These are phyloP conservation scores for Bocquillonia castaneifolia DNA, from an alignment of 441 rosid species.

Conservation along the genomic window DNA sequence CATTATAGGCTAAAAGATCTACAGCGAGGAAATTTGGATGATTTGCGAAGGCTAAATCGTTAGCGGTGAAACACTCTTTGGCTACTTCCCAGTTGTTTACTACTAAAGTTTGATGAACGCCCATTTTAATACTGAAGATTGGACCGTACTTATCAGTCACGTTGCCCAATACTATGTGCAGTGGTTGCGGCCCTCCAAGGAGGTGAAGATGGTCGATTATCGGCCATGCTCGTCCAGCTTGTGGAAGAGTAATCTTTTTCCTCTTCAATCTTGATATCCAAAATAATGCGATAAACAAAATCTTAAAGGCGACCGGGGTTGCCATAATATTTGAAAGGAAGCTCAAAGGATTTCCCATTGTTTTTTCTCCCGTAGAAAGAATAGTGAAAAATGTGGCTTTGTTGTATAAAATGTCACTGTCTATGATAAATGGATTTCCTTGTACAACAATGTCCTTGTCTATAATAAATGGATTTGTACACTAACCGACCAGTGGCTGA, in stretches of 20 bases:
- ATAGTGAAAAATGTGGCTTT: no score
- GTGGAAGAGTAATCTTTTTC: background rate
- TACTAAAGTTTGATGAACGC: constrained; percentile 31
- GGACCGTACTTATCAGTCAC: constrained; percentile 44
- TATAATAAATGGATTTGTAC: no score
- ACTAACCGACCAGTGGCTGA: no score
- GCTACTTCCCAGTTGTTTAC: constrained; percentile 36
- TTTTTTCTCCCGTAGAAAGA: no score
- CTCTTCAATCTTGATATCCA: background rate
- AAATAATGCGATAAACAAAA: background rate
- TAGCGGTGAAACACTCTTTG: constrained; percentile 36
- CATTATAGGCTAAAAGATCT: constrained; percentile 30
- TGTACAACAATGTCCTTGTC: no score
- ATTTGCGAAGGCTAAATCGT: constrained; percentile 31
- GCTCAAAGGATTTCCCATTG: background rate
- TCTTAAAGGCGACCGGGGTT: background rate
- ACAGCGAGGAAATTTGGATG: constrained; percentile 27
- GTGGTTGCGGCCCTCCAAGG: constrained; percentile 28
- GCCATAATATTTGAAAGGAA: background rate
- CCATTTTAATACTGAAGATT: constrained; percentile 39
- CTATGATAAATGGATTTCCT: no score
- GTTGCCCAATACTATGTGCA: constrained; percentile 23
- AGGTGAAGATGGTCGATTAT: constrained; percentile 40
- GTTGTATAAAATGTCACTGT: no score
- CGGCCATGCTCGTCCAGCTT: constrained; percentile 27